Percentiles rank a stretch among this genome's conserved stretches.
These are phyloP conservation scores for Populus hybrid DNA, from an alignment of 441 rosid species.

Conservation along the genomic window DNA sequence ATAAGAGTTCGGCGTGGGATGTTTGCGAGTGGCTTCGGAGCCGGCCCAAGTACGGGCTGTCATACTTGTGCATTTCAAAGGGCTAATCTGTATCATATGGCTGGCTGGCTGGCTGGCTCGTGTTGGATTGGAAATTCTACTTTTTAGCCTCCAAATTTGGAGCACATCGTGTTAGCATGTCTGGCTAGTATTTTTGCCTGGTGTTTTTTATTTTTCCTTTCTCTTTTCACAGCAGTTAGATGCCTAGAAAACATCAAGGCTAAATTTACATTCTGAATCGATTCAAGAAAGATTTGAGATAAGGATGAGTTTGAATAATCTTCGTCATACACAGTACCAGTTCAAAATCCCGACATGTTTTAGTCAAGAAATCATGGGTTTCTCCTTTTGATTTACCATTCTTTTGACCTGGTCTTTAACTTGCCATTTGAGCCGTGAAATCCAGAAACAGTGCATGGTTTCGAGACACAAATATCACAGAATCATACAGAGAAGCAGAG, in stretches of 20 bases:
- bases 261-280: too few relatives aligned
- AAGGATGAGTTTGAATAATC: not conserved
- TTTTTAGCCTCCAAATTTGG: too few relatives aligned
- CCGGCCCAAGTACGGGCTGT: not conserved
- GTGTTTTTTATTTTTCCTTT: too few relatives aligned
- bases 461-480: not conserved
- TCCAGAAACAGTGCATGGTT: not conserved
- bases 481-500: not conserved
- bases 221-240: too few relatives aligned
- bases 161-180: too few relatives aligned
- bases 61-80: not conserved
- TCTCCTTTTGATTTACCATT: not conserved
- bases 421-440: not conserved
- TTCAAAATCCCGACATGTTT: not conserved
- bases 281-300: too few relatives aligned
- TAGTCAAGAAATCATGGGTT: not conserved
- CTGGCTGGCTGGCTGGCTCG: too few relatives aligned
- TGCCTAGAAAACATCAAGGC: too few relatives aligned
- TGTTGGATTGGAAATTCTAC: too few relatives aligned
- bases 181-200: too few relatives aligned
- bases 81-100: too few relatives aligned
- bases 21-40: not conserved
- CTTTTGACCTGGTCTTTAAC: not conserved
- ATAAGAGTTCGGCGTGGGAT: not conserved
- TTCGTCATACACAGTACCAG: not conserved